phyloP scores from a whole-genome alignment of 305 asterid genomes.

The Fraxinus paxiana region DNA sequence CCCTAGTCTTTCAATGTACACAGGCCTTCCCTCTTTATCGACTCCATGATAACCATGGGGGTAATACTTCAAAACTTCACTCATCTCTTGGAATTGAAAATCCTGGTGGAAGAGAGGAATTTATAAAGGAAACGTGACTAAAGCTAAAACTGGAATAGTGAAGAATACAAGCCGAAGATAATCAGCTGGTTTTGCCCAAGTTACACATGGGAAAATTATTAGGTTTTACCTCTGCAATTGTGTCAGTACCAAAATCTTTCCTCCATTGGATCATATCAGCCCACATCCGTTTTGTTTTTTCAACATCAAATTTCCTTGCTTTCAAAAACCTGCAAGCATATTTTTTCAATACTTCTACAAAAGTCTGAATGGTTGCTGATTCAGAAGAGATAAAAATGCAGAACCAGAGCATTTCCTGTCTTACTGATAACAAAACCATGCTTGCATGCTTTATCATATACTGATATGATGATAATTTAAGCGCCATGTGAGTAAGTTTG shows the following conservation, averaged over 20 bases:
- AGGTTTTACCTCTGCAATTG: slow-evolving; percentile 39
- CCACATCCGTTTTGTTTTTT: slow-evolving; percentile 60
- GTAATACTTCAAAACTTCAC: slow-evolving; percentile 78
- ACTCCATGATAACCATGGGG: slow-evolving; percentile 98
- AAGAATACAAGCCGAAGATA: not conserved
- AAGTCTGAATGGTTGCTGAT: not conserved
- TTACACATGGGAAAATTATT: not conserved
- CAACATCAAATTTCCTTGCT: slow-evolving; percentile 60
- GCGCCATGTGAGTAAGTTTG: not conserved
- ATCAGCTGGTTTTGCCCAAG: not conserved
- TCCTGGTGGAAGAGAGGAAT: slow-evolving; percentile 47
- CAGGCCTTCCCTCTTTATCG: slow-evolving; percentile 94
- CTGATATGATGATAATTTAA: not conserved
- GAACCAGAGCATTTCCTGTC: not conserved
- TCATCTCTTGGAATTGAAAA: slow-evolving; percentile 71
- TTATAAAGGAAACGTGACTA: not conserved
- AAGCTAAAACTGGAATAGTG: not conserved
- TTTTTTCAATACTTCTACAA: slow-evolving; percentile 11
- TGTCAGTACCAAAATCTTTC: slow-evolving; percentile 55
- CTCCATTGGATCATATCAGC: slow-evolving; percentile 67
- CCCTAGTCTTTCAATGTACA: slow-evolving; percentile 92
- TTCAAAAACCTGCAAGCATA: slow-evolving; percentile 43
- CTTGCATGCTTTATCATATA: not conserved
- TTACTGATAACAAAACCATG: not conserved
- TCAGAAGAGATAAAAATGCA: slow-evolving; percentile 9